These are phyloP conservation scores for Zygotorulaspora florentina DNA, from an alignment of 805 yeast species.

Conservation along the genomic window DNA sequence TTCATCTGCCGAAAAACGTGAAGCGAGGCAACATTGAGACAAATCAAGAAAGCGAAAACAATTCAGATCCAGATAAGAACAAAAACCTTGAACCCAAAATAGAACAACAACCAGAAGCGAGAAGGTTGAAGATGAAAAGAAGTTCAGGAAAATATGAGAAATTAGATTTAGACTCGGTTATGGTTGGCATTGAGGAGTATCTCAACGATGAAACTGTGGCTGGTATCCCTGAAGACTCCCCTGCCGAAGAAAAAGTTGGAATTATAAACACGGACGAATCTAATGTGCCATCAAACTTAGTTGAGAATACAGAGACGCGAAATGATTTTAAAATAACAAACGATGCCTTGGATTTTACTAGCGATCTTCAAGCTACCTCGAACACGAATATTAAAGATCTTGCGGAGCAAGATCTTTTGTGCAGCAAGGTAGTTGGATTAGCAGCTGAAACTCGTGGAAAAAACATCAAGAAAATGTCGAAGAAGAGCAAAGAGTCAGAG, in stretches of 20 bases:
- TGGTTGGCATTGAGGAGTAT: constrained; percentile 29
- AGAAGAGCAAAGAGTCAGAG: no score
- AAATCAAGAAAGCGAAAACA: constrained; percentile 11
- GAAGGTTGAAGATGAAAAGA: neutral
- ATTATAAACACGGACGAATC: no score
- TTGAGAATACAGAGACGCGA: no score
- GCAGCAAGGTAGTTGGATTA: no score
- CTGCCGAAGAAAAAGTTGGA: neutral
- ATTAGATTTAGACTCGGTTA: constrained; percentile 21
- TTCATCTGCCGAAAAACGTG: constrained; percentile 9
- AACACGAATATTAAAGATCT: no score
- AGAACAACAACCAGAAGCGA: neutral
- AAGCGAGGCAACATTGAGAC: constrained; percentile 23
- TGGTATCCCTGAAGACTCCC: neutral
- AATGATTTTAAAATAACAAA: no score
- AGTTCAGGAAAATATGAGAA: constrained; percentile 3
- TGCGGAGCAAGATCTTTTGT: no score
- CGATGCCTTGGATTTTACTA: no score
- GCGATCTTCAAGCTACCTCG: no score
- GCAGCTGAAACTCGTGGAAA: no score
- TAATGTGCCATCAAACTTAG: no score
- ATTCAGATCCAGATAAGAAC: neutral
- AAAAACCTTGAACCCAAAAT: neutral
- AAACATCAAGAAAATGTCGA: no score
- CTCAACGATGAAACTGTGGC: constrained; percentile 10